A percentile compares a stretch with the other conserved stretches of the same genome.
These are phyloP conservation scores for Ceratobasidium sp. DNA, from an alignment of 1,284 basidiomycete genomes.

Conservation along the genomic window DNA sequence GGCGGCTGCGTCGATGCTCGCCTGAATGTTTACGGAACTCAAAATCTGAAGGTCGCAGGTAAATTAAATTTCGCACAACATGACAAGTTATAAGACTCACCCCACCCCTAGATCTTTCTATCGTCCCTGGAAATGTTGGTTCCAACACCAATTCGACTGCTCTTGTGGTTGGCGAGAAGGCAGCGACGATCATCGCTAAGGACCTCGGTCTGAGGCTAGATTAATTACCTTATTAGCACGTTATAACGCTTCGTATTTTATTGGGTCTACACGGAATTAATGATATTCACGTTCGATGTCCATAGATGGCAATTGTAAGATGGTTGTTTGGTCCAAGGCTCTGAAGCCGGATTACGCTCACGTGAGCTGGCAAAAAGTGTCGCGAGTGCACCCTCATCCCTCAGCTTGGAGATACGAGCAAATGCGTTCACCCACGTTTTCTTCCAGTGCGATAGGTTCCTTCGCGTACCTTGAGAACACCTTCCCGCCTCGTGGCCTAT, in stretches of 20 bases:
- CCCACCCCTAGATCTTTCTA: conserved; percentile 3
- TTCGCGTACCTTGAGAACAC: too few relatives aligned
- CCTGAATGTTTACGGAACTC: conserved; percentile 52
- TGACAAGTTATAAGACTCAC: background rate
- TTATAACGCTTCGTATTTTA: background rate
- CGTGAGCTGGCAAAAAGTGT: too few relatives aligned
- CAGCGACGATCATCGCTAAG: conserved; percentile 14
- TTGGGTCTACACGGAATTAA: background rate
- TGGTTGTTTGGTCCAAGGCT: too few relatives aligned
- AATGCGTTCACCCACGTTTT: too few relatives aligned
- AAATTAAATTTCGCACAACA: background rate
- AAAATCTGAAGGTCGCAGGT: conserved; percentile 47
- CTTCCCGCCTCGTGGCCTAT: too few relatives aligned
- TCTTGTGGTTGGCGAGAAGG: conserved; percentile 37
- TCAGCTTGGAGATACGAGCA: too few relatives aligned
- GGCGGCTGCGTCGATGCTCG: conserved; percentile 53
- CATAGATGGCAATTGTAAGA: too few relatives aligned
- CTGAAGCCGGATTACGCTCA: too few relatives aligned
- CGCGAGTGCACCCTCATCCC: too few relatives aligned
- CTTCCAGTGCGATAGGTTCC: too few relatives aligned
- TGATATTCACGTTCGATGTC: background rate
- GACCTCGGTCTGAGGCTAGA: conserved; percentile 23
- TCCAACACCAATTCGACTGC: conserved; percentile 39
- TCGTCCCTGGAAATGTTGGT: conserved; percentile 31
- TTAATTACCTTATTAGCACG: background rate